A percentile compares a stretch with the other conserved stretches of the same genome.
Evolutionary conservation across 2,329 filamentous ascomycete genomes (phyloP).

Genomic region (Fonsecaea monophora): DNA sequence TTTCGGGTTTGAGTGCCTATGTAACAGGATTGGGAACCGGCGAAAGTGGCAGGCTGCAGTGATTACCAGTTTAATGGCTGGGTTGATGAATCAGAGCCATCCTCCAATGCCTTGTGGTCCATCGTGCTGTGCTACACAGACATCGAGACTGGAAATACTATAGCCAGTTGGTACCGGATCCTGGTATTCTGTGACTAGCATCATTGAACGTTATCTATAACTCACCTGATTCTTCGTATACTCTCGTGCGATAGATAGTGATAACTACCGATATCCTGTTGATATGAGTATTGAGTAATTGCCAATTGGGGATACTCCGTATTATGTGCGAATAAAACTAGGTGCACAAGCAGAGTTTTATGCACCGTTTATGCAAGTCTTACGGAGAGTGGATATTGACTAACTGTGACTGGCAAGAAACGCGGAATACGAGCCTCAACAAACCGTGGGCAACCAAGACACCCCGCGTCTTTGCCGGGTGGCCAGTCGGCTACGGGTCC

Average conservation of each 20-base stretch:
- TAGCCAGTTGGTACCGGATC: no score
- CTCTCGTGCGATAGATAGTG: neutral
- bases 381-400: neutral
- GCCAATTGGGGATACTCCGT: neutral
- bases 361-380: constrained; percentile 6
- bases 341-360: constrained; percentile 1
- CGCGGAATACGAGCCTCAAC: constrained; percentile 2
- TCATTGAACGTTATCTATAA: no score
- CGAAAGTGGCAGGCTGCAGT: neutral
- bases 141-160: neutral
- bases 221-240: neutral
- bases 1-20: neutral
- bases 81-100: neutral
- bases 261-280: no score
- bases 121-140: neutral
- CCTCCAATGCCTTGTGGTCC: neutral
- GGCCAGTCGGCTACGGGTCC: no score
- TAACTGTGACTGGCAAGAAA: constrained; percentile 6
- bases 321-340: neutral
- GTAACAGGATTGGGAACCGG: neutral
- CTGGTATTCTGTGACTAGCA: no score
- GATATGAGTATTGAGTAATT: neutral
- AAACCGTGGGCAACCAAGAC: neutral
- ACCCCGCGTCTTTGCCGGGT: neutral
- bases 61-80: neutral